Conservation (phyloP, 2,329 filamentous ascomycete genomes). For the Aspergillus pseudotamarii region DNA sequence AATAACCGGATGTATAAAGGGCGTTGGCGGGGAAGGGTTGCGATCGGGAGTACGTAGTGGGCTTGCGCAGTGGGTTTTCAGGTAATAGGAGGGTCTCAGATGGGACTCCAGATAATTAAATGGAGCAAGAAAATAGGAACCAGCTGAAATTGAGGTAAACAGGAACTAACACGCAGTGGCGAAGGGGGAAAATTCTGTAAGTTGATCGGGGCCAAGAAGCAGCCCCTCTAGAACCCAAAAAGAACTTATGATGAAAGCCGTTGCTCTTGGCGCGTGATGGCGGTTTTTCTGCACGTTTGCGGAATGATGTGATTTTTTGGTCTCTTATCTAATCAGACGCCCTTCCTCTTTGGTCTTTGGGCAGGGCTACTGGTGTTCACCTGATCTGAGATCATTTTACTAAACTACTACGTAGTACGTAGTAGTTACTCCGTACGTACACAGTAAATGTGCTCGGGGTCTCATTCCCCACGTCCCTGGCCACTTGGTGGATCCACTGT, state of each 20-base stretch:
- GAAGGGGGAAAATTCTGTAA: background rate
- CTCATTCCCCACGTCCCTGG: background rate
- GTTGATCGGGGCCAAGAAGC: background rate
- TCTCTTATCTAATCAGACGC: background rate
- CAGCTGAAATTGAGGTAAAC: background rate
- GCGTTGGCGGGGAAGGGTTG: background rate
- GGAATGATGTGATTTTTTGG: background rate
- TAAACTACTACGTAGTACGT: too few species aligned
- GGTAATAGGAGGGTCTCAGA: background rate
- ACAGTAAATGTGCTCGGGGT: background rate
- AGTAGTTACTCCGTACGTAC: too few species aligned
- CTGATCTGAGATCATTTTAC: background rate
- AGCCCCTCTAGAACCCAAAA: background rate
- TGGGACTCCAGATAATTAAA: background rate
- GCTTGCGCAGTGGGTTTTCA: background rate
- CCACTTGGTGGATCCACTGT: background rate
- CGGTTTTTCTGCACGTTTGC: background rate
- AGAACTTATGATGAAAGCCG: background rate
- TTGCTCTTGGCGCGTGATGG: conserved; percentile 2
- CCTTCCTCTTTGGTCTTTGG: background rate
- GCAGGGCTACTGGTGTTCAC: background rate
- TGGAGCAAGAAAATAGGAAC: background rate
- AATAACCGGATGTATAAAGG: background rate
- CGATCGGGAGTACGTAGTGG: background rate
- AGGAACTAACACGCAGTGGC: background rate